These are phyloP conservation scores for Cladosporium austrohemisphaericum DNA, from an alignment of 2,329 filamentous ascomycete genomes.

Conservation along the genomic window DNA sequence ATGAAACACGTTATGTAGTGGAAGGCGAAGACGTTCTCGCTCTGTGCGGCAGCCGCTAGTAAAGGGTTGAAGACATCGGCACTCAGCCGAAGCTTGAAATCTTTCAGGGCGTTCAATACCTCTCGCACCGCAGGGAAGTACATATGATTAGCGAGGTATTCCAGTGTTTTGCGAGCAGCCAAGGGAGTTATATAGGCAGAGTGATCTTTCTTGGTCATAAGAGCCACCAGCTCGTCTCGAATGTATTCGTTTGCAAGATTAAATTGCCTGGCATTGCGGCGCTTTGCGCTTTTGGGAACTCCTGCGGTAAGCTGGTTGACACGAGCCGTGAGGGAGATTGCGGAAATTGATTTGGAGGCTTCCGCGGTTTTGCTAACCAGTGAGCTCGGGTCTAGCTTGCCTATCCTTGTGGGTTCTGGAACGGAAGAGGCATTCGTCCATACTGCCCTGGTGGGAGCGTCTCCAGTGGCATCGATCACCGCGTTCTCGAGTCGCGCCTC, in stretches of 20 bases:
- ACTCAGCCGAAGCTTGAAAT: slow-evolving; percentile 17
- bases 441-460: background rate
- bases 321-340: background rate
- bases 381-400: background rate
- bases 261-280: no score
- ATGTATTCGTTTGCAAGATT: no score
- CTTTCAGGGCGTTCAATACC: slow-evolving; percentile 20
- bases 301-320: background rate
- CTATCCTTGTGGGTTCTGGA: background rate
- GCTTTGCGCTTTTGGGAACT: slow-evolving; percentile 6
- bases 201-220: background rate
- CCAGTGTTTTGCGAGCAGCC: slow-evolving; percentile 21
- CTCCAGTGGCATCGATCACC: background rate
- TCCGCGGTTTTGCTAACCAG: background rate
- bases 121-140: slow-evolving; percentile 19
- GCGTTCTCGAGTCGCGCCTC: background rate
- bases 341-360: background rate
- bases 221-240: background rate
- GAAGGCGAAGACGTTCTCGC: slow-evolving; percentile 28
- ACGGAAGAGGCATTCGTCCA: background rate
- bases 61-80: slow-evolving; percentile 23
- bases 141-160: slow-evolving; percentile 22
- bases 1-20: slow-evolving; percentile 25
- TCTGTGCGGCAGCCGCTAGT: slow-evolving; percentile 22
- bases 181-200: slow-evolving; percentile 13